Evolutionary conservation across 2,329 filamentous ascomycete species (phyloP).

Genomic region (Aspergillus pseudoterreus): DNA sequence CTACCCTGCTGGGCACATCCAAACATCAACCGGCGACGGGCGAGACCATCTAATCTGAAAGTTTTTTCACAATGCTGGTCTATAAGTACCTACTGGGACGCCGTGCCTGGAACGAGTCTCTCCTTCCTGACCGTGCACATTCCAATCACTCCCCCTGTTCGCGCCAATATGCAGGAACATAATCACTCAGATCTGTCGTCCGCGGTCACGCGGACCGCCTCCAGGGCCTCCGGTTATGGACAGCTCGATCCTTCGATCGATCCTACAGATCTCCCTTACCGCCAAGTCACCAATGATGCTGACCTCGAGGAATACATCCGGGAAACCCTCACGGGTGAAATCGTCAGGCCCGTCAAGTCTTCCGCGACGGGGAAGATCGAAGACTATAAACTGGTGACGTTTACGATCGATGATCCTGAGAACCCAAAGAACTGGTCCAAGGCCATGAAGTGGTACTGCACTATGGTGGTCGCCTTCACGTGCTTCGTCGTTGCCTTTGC

Average conservation of each 20-base stretch:
- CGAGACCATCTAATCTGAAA: neutral
- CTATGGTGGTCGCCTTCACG: slow-evolving; percentile 75
- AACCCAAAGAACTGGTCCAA: slow-evolving; percentile 88
- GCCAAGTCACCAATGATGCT: slow-evolving; percentile 58
- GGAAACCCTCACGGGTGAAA: slow-evolving; percentile 60
- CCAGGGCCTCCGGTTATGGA: slow-evolving; percentile 17
- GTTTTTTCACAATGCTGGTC: slow-evolving; percentile 1
- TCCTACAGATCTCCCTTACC: slow-evolving; percentile 56
- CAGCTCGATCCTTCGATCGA: slow-evolving; percentile 38
- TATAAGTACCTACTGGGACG: slow-evolving; percentile 8
- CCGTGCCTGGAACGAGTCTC: slow-evolving; percentile 1
- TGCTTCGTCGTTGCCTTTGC: slow-evolving; percentile 71
- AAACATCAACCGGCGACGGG: neutral
- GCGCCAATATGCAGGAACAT: slow-evolving; percentile 11
- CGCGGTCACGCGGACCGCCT: slow-evolving; percentile 23
- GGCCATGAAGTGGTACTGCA: slow-evolving; percentile 74
- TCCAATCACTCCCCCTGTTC: neutral
- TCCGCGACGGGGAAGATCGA: slow-evolving; percentile 51
- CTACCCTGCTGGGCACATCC: slow-evolving; percentile 1
- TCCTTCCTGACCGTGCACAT: neutral
- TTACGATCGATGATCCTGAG: slow-evolving; percentile 65
- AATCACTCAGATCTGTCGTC: slow-evolving; percentile 6
- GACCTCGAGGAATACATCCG: slow-evolving; percentile 65
- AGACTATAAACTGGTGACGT: slow-evolving; percentile 65
- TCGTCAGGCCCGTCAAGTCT: slow-evolving; percentile 54